Evolutionary conservation across 805 yeast species (phyloP).

Genomic region (Candida patagonica): DNA sequence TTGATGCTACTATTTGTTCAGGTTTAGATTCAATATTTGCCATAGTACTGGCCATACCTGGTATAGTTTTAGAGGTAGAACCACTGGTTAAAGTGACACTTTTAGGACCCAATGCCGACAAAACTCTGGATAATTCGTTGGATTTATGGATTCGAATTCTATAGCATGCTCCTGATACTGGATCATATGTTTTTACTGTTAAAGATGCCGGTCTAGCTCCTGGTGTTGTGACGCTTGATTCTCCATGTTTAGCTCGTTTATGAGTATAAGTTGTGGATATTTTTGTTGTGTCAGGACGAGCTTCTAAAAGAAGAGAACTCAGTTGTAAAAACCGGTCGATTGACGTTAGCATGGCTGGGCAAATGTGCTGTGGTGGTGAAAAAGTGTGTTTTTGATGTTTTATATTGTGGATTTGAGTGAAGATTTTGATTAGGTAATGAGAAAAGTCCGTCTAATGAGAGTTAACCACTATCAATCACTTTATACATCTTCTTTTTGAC

Average conservation of each 20-base stretch:
- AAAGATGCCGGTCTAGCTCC: conserved; percentile 26
- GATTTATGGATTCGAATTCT: conserved; percentile 48
- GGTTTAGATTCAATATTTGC: conserved; percentile 17
- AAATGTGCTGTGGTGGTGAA: conserved; percentile 1
- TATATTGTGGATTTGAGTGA: background rate
- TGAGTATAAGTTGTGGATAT: conserved; percentile 31
- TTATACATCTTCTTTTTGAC: too few relatives aligned
- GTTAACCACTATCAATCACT: too few relatives aligned
- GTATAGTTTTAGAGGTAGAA: background rate
- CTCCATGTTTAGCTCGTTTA: conserved; percentile 17
- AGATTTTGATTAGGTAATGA: too few relatives aligned
- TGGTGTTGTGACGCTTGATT: conserved; percentile 23
- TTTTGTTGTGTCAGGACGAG: conserved; percentile 32
- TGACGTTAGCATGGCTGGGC: conserved; percentile 17
- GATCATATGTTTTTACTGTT: conserved; percentile 57
- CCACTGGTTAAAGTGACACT: conserved; percentile 19
- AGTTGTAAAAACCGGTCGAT: conserved; percentile 36
- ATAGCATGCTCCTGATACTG: conserved; percentile 53
- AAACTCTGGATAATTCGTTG: conserved; percentile 65
- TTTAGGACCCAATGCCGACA: conserved; percentile 56
- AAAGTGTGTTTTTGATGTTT: background rate
- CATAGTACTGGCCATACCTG: conserved; percentile 26
- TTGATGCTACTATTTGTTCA: too few relatives aligned
- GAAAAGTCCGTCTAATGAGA: too few relatives aligned
- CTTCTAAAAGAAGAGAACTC: conserved; percentile 34